Evolutionary conservation across 805 yeast species (phyloP).

Genomic region (Candida tammaniensis): DNA sequence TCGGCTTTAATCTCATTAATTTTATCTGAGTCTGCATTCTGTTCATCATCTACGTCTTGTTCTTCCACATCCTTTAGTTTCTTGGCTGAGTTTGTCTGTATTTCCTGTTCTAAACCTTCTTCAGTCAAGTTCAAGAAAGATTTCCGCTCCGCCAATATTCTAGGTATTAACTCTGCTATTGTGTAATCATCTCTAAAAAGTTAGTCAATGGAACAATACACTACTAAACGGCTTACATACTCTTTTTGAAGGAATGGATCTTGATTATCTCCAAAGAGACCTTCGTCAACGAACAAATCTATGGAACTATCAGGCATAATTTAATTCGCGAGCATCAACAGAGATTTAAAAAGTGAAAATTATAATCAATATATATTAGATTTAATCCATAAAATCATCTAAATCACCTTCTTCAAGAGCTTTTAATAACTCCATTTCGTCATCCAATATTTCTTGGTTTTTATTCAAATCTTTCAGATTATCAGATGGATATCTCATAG

Average conservation of each 20-base stretch:
- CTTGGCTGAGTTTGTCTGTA: conserved; percentile 6
- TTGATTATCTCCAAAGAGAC: conserved; percentile 26
- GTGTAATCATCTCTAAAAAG: conserved; percentile 38
- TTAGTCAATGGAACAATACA: neutral
- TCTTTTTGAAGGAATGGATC: conserved; percentile 42
- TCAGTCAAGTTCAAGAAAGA: conserved; percentile 61
- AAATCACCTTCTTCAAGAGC: conserved; percentile 57
- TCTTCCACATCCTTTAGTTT: conserved; percentile 1
- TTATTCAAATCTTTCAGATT: conserved; percentile 22
- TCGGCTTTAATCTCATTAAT: conserved; percentile 53
- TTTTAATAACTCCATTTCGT: conserved; percentile 41
- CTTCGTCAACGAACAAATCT: conserved; percentile 20
- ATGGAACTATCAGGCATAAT: neutral
- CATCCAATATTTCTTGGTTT: conserved; percentile 33
- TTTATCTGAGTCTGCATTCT: conserved; percentile 22
- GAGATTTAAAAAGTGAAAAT: conserved; percentile 9
- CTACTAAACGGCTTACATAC: conserved; percentile 20
- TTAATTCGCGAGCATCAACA: conserved; percentile 2
- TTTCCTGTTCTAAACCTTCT: conserved; percentile 46
- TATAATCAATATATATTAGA: neutral
- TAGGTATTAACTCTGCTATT: conserved; percentile 54
- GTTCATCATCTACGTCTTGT: conserved; percentile 8
- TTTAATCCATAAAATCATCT: conserved; percentile 46
- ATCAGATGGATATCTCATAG: conserved; percentile 83
- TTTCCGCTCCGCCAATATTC: conserved; percentile 57